Evolutionary conservation across 1,139 yeast species (phyloP), one percentile per base, ranked within the genome.

Genomic region (Yamadazyma sp.): DNA sequence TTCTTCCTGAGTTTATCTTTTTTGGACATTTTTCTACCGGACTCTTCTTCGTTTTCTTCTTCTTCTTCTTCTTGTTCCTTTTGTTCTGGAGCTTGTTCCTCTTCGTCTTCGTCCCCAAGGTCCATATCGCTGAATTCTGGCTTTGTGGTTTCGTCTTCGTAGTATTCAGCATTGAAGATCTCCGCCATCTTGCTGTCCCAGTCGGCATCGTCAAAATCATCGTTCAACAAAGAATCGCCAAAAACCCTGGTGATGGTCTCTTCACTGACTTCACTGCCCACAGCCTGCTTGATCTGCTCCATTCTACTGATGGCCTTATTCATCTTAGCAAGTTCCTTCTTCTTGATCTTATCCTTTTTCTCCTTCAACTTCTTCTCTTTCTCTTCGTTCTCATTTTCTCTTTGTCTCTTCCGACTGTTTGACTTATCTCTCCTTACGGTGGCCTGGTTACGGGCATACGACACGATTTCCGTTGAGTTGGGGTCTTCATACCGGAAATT

Each of bases 361-460:
- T 79, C 77, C 43, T 71, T 62, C 44, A 77, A 75, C 45, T 75
- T 82, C 48, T 73, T 66, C 29, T 62, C 66, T 45, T 73, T 78
- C 36, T 68, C 74, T 35, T 79, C 84, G 42, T 69, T 76, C 59
- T 81, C 79, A 56, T 72, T 76, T 38, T 88, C 92, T 67, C 98
- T 81, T 62, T 83, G 83, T 60, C 84, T 79, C 66, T 88, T 88
- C 54, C 98, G 79, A 16, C 86, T 64, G 49, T 82, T 81, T 43
- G 84, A 76, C 37, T 81, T 82, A 17, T 83, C 79, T 58, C 98
- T 77, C 66, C 98, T 82, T 54, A 89, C 73, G 0, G 98, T 88
- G 20, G 95, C 95, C 59, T 89, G 96, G 48, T 77, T 86, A 75
- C 99, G 88, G 4, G 98, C 98, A 67, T 92, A 94, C n/a, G 96